Conservation (phyloP, 1,284 basidiomycete genomes). For the Marasmius tenuissimus region DNA sequence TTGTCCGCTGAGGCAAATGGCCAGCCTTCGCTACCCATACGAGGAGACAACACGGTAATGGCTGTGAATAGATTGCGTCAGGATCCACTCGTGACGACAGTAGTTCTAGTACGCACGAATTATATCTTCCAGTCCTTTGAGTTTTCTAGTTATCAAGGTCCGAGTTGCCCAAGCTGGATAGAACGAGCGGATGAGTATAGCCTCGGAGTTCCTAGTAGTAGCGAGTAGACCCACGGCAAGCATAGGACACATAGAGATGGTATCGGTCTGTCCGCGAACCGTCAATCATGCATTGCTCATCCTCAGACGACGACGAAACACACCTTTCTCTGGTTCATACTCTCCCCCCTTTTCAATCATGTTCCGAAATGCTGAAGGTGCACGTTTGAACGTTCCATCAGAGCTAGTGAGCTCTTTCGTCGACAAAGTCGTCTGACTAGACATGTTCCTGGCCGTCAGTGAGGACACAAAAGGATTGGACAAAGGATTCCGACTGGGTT, state of each 20-base stretch:
- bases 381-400: slow-evolving; percentile 87
- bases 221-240: slow-evolving; percentile 60
- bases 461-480: no score
- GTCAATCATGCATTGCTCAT: background rate
- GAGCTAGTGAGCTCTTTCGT: background rate
- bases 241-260: slow-evolving; percentile 82
- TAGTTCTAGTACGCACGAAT: slow-evolving; percentile 55
- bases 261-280: slow-evolving; percentile 64
- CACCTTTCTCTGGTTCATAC: slow-evolving; percentile 82
- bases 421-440: background rate
- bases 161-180: slow-evolving; percentile 87
- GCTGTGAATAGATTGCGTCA: slow-evolving; percentile 40
- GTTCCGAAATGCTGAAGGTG: slow-evolving; percentile 72
- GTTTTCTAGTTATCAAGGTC: slow-evolving; percentile 82
- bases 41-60: slow-evolving; percentile 82
- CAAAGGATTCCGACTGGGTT: no score
- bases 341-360: slow-evolving; percentile 69
- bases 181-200: background rate
- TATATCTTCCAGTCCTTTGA: slow-evolving; percentile 88
- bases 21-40: slow-evolving; percentile 87
- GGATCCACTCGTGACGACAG: slow-evolving; percentile 4
- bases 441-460: background rate
- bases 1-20: slow-evolving; percentile 74
- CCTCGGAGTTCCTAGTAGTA: background rate
- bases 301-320: slow-evolving; percentile 20